Conservation (phyloP, 768 basidiomycete species). For the Leccinum disarticulatum region DNA sequence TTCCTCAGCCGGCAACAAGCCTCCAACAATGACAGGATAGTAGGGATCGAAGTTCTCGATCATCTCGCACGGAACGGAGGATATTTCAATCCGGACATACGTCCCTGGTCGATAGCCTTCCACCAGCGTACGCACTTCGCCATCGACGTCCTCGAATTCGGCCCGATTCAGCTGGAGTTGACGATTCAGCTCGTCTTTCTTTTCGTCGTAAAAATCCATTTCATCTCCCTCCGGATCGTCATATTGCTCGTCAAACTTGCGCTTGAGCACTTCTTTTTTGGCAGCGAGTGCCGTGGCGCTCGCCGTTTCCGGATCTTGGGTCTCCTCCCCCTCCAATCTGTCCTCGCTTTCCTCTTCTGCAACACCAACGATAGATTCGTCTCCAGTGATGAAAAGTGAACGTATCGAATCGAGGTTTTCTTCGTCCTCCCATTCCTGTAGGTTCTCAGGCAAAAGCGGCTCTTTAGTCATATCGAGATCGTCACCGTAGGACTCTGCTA, state of each 20-base stretch:
- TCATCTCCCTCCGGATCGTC: slow-evolving; percentile 82
- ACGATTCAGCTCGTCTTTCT: slow-evolving; percentile 87
- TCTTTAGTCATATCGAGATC: slow-evolving; percentile 73
- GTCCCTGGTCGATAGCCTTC: slow-evolving; percentile 90
- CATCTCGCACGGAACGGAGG: slow-evolving; percentile 85
- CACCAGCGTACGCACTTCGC: slow-evolving; percentile 75
- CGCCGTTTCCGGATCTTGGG: slow-evolving; percentile 31
- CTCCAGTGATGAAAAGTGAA: slow-evolving; percentile 87
- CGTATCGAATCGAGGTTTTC: slow-evolving; percentile 84
- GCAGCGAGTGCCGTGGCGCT: slow-evolving; percentile 60
- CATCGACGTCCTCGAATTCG: slow-evolving; percentile 80
- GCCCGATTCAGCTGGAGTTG: slow-evolving; percentile 80
- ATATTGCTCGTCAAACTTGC: slow-evolving; percentile 96
- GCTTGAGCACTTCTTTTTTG: slow-evolving; percentile 90
- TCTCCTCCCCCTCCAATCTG: slow-evolving; percentile 36
- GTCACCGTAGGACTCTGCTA: slow-evolving; percentile 41
- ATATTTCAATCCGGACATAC: slow-evolving; percentile 91
- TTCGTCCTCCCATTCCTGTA: slow-evolving; percentile 83
- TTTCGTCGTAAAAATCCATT: slow-evolving; percentile 85
- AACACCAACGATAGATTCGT: slow-evolving; percentile 32
- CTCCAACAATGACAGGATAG: slow-evolving; percentile 91
- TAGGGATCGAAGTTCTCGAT: slow-evolving; percentile 90
- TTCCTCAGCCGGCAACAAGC: too few species aligned
- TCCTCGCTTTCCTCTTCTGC: slow-evolving; percentile 44
- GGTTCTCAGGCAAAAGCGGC: slow-evolving; percentile 42